Evolutionary conservation across 2,329 filamentous ascomycete genomes (phyloP), one percentile per base, ranked within the genome.

Genomic region (Blumeriella jaapii): DNA sequence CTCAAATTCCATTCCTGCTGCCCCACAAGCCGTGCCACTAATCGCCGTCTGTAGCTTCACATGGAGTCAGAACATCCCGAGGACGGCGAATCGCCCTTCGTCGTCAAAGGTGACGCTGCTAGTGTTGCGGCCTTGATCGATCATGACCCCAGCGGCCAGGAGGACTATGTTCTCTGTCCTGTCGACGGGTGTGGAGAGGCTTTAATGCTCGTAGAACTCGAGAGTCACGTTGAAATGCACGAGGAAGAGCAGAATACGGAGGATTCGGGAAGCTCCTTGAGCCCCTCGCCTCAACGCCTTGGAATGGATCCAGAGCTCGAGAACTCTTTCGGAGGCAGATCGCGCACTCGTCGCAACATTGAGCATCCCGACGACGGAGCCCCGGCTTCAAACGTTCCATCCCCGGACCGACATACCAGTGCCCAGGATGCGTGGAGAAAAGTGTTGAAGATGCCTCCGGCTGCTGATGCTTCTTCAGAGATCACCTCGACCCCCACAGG

Each of bases 151-250:
- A 48, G 18, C 3, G 29, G 54, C 22, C 53, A 60, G 24, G 42
- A 45, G 6, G 39, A 59, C 11, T 74, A 73, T 48, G 59, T 64
- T 14, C 60, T 67, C 26, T 78, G 74, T 46, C 65, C 69, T 1
- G 45, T 66, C 20, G 64, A 69, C 11, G 67, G 64, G 14, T 82
- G 78, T 50, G 69, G 69, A 19, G 75, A 82, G 52, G 53, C 63
- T n/a, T 54, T 78, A 13, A 55, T 62, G 5, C 48, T 61, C 6
- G 54, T 59, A 11, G 70, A 78, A 46, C 58, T 79, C 22, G 63
- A 70, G 11, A 65, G 61, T 28, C 76, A 81, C 50, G 49, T 78
- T 22, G 69, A 77, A 47, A 59, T 78, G 37, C 75, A 80, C 50
- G 46, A 51, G 20, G 38, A 44, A 19, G 44, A 49, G 29, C 38